phyloP scores from a whole-genome alignment of 2,329 filamentous ascomycete species.

The Aaosphaeria pasadenensis region DNA sequence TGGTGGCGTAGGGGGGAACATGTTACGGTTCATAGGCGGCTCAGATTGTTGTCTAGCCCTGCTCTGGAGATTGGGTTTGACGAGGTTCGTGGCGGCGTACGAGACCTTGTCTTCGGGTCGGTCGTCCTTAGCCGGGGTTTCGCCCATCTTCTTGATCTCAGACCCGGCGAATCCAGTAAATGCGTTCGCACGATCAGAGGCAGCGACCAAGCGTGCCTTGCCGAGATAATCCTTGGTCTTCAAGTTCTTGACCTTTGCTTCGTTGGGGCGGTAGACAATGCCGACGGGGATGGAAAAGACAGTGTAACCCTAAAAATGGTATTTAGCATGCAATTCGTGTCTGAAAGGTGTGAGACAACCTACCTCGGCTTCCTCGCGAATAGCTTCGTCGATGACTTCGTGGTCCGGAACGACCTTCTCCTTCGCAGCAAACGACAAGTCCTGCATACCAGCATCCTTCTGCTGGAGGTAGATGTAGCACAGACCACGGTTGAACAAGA shows the following conservation, averaged over 20 bases:
- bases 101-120: constrained; percentile 81
- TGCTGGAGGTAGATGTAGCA: constrained; percentile 98
- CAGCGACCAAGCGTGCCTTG: constrained; percentile 89
- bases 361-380: constrained; percentile 88
- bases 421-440: constrained; percentile 85
- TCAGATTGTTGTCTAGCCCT: constrained; percentile 78
- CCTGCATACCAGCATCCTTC: constrained; percentile 84
- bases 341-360: not conserved
- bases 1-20: constrained; percentile 97
- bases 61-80: constrained; percentile 79
- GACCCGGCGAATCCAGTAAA: constrained; percentile 79
- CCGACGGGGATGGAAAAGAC: constrained; percentile 98
- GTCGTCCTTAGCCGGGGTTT: constrained; percentile 66
- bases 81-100: constrained; percentile 87
- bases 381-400: constrained; percentile 97
- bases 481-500: constrained; percentile 92
- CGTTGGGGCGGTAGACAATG: constrained; percentile 91
- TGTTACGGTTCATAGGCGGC: constrained; percentile 71
- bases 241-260: constrained; percentile 96
- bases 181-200: constrained; percentile 74
- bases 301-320: constrained; percentile 72
- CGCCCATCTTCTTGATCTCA: constrained; percentile 68
- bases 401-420: constrained; percentile 97
- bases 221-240: constrained; percentile 98
- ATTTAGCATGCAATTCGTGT: constrained; percentile 1